Percentiles rank a stretch among this genome's conserved stretches.
phyloP scores from a whole-genome alignment of 345 rosid species.

The Xanthoceras sorbifolium region DNA sequence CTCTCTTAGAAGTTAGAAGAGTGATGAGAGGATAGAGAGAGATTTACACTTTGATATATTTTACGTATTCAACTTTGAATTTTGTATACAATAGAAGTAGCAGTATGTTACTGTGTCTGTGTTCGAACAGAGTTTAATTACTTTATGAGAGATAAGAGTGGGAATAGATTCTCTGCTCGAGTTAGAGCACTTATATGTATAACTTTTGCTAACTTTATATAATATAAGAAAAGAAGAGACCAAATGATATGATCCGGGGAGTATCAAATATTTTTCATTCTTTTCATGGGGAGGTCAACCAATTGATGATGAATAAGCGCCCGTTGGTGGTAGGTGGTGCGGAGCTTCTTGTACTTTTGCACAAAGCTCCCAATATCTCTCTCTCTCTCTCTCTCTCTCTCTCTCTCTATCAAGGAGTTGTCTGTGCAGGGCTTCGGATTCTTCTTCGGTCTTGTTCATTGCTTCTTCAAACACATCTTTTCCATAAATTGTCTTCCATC shows the following conservation, averaged over 20 bases:
- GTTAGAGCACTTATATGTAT: too few relatives aligned
- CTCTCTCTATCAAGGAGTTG: constrained; percentile 75
- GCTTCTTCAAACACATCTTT: constrained; percentile 50
- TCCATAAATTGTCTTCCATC: background rate
- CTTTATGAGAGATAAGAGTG: too few relatives aligned
- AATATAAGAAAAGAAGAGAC: too few relatives aligned
- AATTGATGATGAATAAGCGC: constrained; percentile 60
- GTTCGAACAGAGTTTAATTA: too few relatives aligned
- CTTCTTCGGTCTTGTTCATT: constrained; percentile 69
- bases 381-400: constrained; percentile 79
- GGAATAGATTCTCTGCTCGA: too few relatives aligned
- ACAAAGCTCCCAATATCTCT: constrained; percentile 60
- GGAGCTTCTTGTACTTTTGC: constrained; percentile 78
- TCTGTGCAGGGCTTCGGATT: constrained; percentile 65
- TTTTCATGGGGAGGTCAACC: constrained; percentile 18
- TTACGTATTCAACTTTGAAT: too few relatives aligned
- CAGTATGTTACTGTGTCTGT: too few relatives aligned
- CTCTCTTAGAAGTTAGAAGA: constrained; percentile 61
- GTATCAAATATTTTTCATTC: too few relatives aligned
- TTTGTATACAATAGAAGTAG: too few relatives aligned
- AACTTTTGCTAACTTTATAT: too few relatives aligned
- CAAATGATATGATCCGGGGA: too few relatives aligned
- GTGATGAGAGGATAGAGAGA: constrained; percentile 7
- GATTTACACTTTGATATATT: too few relatives aligned
- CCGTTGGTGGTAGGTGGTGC: constrained; percentile 65